phyloP scores from a whole-genome alignment of 2,329 filamentous ascomycete species.

The Alternaria solani region DNA sequence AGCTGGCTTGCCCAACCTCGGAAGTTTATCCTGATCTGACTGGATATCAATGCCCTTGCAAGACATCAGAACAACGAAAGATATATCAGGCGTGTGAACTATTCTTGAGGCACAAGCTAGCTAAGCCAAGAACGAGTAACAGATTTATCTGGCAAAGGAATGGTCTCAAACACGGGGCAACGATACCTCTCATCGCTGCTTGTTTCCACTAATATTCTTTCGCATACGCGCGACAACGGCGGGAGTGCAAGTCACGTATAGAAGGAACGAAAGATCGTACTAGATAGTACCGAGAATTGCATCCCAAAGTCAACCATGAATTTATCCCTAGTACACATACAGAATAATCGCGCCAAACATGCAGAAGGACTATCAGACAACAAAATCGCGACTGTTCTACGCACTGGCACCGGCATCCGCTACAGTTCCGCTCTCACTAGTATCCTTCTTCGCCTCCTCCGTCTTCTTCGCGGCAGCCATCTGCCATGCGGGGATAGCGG shows the following conservation, averaged over 20 bases:
- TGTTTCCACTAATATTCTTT: too few species aligned
- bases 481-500: constrained; percentile 63
- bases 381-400: constrained; percentile 15
- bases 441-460: constrained; percentile 56
- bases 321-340: constrained; percentile 17
- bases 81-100: too few species aligned
- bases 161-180: too few species aligned
- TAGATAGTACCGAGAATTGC: background rate
- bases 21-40: background rate
- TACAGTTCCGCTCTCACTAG: constrained; percentile 49
- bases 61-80: background rate
- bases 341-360: constrained; percentile 13
- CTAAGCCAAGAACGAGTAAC: too few species aligned
- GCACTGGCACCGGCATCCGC: constrained; percentile 42
- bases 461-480: constrained; percentile 60
- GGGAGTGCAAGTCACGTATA: too few species aligned
- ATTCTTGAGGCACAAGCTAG: too few species aligned
- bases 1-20: background rate
- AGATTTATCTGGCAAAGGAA: too few species aligned
- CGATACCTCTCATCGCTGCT: too few species aligned
- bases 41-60: background rate
- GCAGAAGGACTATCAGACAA: constrained; percentile 7
- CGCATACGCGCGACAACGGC: too few species aligned
- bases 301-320: background rate
- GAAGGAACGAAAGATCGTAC: too few species aligned